Evolutionary conservation across 768 basidiomycete species (phyloP), one percentile per base, ranked within the genome.

Genomic region (Termitomyces sp.): DNA sequence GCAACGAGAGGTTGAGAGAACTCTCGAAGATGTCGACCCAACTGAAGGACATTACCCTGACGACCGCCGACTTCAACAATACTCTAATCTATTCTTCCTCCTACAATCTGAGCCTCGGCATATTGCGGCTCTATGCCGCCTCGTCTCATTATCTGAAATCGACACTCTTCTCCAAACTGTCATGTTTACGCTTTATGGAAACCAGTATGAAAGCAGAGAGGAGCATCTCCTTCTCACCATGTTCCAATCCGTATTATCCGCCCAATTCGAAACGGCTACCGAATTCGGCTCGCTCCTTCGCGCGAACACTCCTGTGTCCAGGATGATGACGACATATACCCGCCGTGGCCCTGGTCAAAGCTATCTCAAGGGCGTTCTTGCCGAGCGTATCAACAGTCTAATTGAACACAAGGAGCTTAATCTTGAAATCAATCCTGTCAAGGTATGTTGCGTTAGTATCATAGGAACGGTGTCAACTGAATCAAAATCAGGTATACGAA

Each of bases 261-360:
- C 97, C 25, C 97, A 99, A 73, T 99, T 99, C 77, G 97, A 99
- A 73, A 98, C 93, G 2, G 95, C 97, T 16, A 96, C 95, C 53
- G 97, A 99, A 72, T 98, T 99, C 64, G 95, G 96, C n/a, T 98
- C 96, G 5, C 82, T 99, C 11, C 84, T 99, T 29, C 92, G 97
- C 53, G 97, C 97, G 58, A 99, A 99, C 73, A 99, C 97, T 49
- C 97, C 97, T 46, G 97, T 99, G 23, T 98, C 95, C 48, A 89
- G 97, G 38, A 99, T 99, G 97, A 99, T 99, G 97, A 99, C 97
- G 44, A 98, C 97, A 19, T 99, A 99, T 74, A 98, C 97, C 53
- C 91, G 97, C 59, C 90, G 97, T 54, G 97, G 97, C 57, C 97
- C 97, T 1, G 97, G 97, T 56, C 97, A 98, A 73, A 95, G 93